Conservation (phyloP, 2,329 filamentous ascomycete genomes). For the Aspergillus sp. region DNA sequence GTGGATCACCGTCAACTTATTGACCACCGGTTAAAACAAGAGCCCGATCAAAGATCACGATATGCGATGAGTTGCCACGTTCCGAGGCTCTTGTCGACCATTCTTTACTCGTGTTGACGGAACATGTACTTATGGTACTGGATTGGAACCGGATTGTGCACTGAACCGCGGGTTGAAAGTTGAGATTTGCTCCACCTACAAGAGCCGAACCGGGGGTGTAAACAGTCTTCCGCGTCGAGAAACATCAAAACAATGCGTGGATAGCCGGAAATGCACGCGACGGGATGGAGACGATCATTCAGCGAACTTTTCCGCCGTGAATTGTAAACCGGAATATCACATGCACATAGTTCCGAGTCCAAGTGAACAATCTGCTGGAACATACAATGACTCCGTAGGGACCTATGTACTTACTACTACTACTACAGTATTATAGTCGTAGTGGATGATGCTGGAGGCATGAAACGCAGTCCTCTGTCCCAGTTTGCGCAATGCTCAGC, state of each 20-base stretch:
- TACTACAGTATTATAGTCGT: too few species aligned
- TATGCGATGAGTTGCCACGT: not conserved
- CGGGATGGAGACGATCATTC: not conserved
- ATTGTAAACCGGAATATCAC: too few species aligned
- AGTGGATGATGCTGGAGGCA: too few species aligned
- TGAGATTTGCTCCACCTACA: constrained; percentile 13
- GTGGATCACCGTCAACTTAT: not conserved
- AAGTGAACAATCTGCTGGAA: too few species aligned
- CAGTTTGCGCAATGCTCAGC: not conserved
- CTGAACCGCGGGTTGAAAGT: constrained; percentile 11
- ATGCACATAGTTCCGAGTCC: too few species aligned
- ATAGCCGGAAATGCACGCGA: not conserved
- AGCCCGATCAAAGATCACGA: not conserved
- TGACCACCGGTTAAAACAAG: not conserved
- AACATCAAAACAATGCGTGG: constrained; percentile 17
- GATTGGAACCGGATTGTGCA: constrained; percentile 5
- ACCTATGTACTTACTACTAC: too few species aligned
- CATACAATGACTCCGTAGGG: too few species aligned
- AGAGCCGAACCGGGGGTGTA: constrained; percentile 13
- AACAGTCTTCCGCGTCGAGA: constrained; percentile 19
- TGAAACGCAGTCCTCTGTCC: too few species aligned
- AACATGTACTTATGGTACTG: too few species aligned
- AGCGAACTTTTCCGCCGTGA: not conserved
- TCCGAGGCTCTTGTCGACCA: too few species aligned
- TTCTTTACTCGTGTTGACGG: too few species aligned